Evolutionary conservation across 164 flowering plant species (phyloP).

Genomic region (Piper betle): DNA sequence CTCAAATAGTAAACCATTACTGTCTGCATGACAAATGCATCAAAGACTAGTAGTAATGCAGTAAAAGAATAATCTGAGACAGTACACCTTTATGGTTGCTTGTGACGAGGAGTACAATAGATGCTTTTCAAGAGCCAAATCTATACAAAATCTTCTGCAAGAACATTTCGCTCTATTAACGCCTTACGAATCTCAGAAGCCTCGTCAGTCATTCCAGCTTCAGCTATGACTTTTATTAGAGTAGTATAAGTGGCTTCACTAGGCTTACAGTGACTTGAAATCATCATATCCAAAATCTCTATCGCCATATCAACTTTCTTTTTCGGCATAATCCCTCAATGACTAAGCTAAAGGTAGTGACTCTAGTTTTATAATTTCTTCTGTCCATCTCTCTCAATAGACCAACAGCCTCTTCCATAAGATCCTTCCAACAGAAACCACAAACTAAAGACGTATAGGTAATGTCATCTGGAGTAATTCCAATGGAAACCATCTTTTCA

Average conservation of each 20-base stretch:
- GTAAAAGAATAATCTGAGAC: too few relatives aligned
- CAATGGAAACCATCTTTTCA: constrained; percentile 35
- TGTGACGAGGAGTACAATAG: too few relatives aligned
- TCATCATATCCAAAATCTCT: constrained; percentile 49
- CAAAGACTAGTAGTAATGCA: too few relatives aligned
- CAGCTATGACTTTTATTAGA: constrained; percentile 38
- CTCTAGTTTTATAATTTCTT: constrained; percentile 24
- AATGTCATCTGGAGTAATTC: constrained; percentile 55
- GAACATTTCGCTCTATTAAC: constrained; percentile 35
- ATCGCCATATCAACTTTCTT: constrained; percentile 52
- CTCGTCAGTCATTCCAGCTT: constrained; percentile 51
- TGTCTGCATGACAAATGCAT: too few relatives aligned
- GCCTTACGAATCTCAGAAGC: constrained; percentile 38
- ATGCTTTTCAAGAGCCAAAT: too few relatives aligned
- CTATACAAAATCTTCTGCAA: constrained; percentile 16
- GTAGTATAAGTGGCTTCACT: constrained; percentile 22
- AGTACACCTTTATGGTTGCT: too few relatives aligned
- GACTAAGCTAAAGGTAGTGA: constrained; percentile 29
- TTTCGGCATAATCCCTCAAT: constrained; percentile 48
- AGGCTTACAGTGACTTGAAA: constrained; percentile 31
- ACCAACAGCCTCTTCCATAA: constrained; percentile 42
- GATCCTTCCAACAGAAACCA: constrained; percentile 46
- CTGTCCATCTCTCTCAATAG: constrained; percentile 44
- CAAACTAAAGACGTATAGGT: constrained; percentile 47
- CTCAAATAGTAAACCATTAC: too few relatives aligned